A percentile compares a stretch with the other conserved stretches of the same genome.
Evolutionary conservation across 768 basidiomycete genomes (phyloP).

Genomic region (Ramaria rubella): DNA sequence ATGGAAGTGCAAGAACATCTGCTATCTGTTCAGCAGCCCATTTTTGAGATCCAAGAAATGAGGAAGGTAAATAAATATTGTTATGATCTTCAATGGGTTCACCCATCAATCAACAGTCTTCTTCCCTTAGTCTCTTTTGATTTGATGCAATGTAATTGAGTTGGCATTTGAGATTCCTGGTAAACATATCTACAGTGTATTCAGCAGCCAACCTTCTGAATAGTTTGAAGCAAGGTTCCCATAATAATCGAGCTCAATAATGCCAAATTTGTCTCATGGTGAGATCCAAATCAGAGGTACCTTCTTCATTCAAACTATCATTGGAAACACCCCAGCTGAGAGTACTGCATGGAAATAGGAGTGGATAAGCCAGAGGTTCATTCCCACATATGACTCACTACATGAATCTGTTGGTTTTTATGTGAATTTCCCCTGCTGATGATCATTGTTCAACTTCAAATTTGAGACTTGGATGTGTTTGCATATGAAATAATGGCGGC

Average conservation of each 20-base stretch:
- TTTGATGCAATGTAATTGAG: conserved; percentile 27
- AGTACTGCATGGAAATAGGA: conserved; percentile 31
- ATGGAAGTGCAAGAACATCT: conserved; percentile 32
- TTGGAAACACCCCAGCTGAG: conserved; percentile 27
- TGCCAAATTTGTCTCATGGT: conserved; percentile 28
- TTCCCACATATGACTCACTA: conserved; percentile 30
- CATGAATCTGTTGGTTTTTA: conserved; percentile 19
- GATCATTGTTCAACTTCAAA: conserved; percentile 12
- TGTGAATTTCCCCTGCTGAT: conserved; percentile 4
- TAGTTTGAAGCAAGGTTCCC: conserved; percentile 27
- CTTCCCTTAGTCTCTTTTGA: conserved; percentile 12
- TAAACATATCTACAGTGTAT: conserved; percentile 39
- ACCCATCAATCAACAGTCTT: conserved; percentile 30
- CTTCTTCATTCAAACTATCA: neutral
- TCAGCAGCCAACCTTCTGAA: too few species aligned
- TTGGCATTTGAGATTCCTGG: conserved; percentile 25
- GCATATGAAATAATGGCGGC: too few species aligned
- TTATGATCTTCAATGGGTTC: too few species aligned
- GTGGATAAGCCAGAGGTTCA: conserved; percentile 31
- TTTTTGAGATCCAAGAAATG: conserved; percentile 28
- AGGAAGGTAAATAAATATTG: too few species aligned
- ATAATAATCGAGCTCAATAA: conserved; percentile 28
- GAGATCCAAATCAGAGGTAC: conserved; percentile 1
- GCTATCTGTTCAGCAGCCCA: conserved; percentile 35
- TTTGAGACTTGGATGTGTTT: conserved; percentile 8